These are phyloP conservation scores for Podila verticillata DNA, from an alignment of 192 early-diverging fungal species.

Conservation along the genomic window DNA sequence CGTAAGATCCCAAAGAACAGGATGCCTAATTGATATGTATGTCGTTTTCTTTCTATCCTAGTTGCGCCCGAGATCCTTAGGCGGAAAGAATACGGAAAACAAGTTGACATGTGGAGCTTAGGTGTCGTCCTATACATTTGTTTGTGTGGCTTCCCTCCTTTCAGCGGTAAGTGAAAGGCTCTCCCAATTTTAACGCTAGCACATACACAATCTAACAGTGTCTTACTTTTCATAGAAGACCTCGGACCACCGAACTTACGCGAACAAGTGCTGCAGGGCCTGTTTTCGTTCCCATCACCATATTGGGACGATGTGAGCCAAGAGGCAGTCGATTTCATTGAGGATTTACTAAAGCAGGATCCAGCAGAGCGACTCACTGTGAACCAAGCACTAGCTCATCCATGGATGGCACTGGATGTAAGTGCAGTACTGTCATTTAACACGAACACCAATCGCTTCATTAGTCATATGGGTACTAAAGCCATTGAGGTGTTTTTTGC, in stretches of 20 bases:
- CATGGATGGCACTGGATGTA: slow-evolving; percentile 49
- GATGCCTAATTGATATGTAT: not conserved
- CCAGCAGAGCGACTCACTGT: slow-evolving; percentile 17
- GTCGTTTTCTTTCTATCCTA: slow-evolving; percentile 4
- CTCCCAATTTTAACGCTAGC: not conserved
- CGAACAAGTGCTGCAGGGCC: slow-evolving; percentile 71
- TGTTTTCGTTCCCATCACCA: slow-evolving; percentile 79
- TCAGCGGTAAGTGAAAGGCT: slow-evolving; percentile 59
- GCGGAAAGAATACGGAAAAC: slow-evolving; percentile 72
- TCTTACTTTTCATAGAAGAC: slow-evolving; percentile 54
- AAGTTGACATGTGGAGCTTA: slow-evolving; percentile 93
- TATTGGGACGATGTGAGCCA: slow-evolving; percentile 84
- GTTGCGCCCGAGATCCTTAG: slow-evolving; percentile 91
- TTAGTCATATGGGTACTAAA: no score
- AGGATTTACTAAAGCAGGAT: slow-evolving; percentile 20
- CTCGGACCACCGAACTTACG: slow-evolving; percentile 59
- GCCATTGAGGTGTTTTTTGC: no score
- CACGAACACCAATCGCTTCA: no score
- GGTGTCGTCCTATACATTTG: slow-evolving; percentile 95
- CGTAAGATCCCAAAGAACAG: not conserved
- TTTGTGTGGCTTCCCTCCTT: slow-evolving; percentile 92
- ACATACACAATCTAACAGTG: not conserved
- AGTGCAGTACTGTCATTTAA: not conserved
- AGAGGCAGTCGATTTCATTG: slow-evolving; percentile 52
- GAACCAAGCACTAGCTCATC: slow-evolving; percentile 30